Percentiles rank a stretch among this genome's conserved stretches.
These are phyloP conservation scores for Acephala macrosclerotiorum DNA, from an alignment of 2,329 filamentous ascomycete genomes.

Conservation along the genomic window DNA sequence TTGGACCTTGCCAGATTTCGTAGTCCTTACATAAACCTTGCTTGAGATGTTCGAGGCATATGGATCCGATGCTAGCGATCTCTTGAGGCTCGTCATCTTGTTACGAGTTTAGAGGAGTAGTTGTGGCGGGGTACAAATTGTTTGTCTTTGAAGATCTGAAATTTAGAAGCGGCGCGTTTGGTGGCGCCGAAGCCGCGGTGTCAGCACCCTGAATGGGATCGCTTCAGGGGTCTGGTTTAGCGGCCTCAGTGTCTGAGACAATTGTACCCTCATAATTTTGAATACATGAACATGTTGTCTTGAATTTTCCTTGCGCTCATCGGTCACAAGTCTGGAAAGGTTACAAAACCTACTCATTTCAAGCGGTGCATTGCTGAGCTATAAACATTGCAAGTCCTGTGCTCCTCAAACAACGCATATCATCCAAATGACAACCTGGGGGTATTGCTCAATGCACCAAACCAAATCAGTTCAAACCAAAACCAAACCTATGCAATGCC, in stretches of 20 bases:
- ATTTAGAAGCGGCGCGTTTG: conserved; percentile 24
- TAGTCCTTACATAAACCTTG: conserved; percentile 95
- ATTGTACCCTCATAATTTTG: not conserved
- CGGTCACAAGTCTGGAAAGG: no score
- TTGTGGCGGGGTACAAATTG: conserved; percentile 20
- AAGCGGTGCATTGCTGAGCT: not conserved
- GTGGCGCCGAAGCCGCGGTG: conserved; percentile 3
- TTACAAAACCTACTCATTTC: not conserved
- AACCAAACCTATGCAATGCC: conserved; percentile 3
- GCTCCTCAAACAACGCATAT: not conserved
- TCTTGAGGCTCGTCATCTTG: conserved; percentile 71
- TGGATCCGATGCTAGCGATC: conserved; percentile 59
- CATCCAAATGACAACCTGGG: not conserved
- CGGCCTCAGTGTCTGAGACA: not conserved
- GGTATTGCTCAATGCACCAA: not conserved
- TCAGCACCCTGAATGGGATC: not conserved
- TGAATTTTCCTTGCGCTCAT: no score
- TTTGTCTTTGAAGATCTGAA: conserved; percentile 14
- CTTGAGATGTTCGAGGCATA: conserved; percentile 81
- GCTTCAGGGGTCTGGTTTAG: not conserved
- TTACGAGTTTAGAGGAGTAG: conserved; percentile 1
- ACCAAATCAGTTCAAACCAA: not conserved
- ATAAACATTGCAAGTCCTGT: not conserved
- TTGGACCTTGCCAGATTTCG: conserved; percentile 95
- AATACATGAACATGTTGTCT: no score